Evolutionary conservation across 2,329 filamentous ascomycete genomes (phyloP).

Genomic region (Calonectria crousiana): DNA sequence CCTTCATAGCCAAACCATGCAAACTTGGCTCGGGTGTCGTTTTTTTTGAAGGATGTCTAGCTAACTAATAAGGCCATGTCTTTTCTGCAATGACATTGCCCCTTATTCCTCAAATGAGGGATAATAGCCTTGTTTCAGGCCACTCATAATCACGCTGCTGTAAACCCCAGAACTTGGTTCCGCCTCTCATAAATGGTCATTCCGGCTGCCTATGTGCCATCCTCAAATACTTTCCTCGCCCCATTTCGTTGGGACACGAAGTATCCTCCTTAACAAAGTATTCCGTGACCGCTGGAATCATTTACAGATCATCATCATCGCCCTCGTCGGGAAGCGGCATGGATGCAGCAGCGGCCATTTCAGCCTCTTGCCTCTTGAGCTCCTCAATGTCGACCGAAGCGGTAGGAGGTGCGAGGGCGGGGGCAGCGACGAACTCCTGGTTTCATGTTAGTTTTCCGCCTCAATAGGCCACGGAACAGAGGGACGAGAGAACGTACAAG

Average conservation of each 20-base stretch:
- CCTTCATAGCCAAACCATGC: slow-evolving; percentile 45
- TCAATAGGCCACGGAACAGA: no score
- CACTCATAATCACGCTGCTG: slow-evolving; percentile 52
- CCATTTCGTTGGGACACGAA: slow-evolving; percentile 37
- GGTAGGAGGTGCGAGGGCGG: slow-evolving; percentile 93
- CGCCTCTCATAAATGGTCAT: slow-evolving; percentile 55
- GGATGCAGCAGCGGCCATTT: slow-evolving; percentile 85
- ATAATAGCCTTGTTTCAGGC: slow-evolving; percentile 46
- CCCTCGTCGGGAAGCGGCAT: slow-evolving; percentile 90
- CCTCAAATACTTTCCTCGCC: slow-evolving; percentile 42
- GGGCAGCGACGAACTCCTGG: slow-evolving; percentile 96
- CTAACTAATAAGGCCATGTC: slow-evolving; percentile 48
- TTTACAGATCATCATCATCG: slow-evolving; percentile 78
- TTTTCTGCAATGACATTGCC: slow-evolving; percentile 48
- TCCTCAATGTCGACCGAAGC: slow-evolving; percentile 88
- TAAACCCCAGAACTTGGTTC: slow-evolving; percentile 49
- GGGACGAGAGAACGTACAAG: slow-evolving; percentile 32
- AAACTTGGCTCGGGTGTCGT: slow-evolving; percentile 44
- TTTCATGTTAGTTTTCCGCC: slow-evolving; percentile 42
- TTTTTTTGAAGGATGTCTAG: slow-evolving; percentile 51
- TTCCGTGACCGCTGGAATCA: slow-evolving; percentile 44
- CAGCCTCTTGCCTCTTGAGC: slow-evolving; percentile 84
- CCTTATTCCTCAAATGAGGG: slow-evolving; percentile 49
- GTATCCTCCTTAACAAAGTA: slow-evolving; percentile 47
- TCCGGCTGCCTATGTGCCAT: slow-evolving; percentile 48